phyloP scores from a whole-genome alignment of 129 eudicot species.

The Sambucus nigra region DNA sequence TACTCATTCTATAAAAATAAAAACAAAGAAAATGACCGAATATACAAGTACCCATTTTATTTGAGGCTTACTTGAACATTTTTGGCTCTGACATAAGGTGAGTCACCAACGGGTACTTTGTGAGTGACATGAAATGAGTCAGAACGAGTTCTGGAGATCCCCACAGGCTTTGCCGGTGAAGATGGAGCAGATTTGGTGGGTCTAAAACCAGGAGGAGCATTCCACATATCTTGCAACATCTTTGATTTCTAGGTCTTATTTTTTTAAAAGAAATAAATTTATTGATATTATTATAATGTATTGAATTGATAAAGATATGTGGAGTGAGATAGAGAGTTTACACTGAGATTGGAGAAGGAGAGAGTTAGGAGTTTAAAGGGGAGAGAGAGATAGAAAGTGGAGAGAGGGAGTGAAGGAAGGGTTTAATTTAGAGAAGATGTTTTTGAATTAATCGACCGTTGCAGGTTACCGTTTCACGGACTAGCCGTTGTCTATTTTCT shows the following conservation, averaged over 20 bases:
- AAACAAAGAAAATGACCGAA: not conserved
- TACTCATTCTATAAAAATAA: not conserved
- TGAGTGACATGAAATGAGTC: conserved; percentile 85
- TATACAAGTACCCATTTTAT: not conserved
- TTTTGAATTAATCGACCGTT: conserved; percentile 48
- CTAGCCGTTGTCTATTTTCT: conserved; percentile 89
- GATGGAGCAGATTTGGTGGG: conserved; percentile 86
- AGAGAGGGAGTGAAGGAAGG: conserved; percentile 16
- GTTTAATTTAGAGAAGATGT: conserved; percentile 20
- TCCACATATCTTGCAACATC: conserved; percentile 91
- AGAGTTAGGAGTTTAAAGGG: conserved; percentile 1
- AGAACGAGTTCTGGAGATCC: conserved; percentile 64
- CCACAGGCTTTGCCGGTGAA: conserved; percentile 82
- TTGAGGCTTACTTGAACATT: conserved; percentile 69
- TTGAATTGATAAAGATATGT: conserved; percentile 17
- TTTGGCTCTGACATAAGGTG: conserved; percentile 97
- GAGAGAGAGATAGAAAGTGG: conserved; percentile 16
- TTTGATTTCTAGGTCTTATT: conserved; percentile 13
- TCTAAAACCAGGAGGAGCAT: conserved; percentile 89
- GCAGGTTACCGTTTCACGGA: conserved; percentile 43
- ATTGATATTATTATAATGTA: not conserved
- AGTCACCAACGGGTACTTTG: conserved; percentile 94
- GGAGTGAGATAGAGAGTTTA: conserved; percentile 8
- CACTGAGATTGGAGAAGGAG: conserved; percentile 11
- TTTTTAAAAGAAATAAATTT: too few relatives aligned